Conservation (phyloP, 2,329 filamentous ascomycete genomes). For the Fusarium sp. region DNA sequence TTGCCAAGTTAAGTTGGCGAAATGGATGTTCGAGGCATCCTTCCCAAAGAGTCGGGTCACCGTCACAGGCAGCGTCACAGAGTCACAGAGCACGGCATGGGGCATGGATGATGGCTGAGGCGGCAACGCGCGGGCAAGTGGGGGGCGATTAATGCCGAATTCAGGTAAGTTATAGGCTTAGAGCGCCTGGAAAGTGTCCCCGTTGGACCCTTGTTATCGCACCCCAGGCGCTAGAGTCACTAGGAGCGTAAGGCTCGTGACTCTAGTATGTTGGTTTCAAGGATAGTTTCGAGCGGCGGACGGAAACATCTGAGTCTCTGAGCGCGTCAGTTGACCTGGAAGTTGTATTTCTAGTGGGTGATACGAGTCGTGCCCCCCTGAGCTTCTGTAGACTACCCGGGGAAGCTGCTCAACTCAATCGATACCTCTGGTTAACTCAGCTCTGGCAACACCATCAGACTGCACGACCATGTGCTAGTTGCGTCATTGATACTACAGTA, state of each 20-base stretch:
- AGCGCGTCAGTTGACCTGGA: conserved; percentile 43
- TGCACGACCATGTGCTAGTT: conserved; percentile 20
- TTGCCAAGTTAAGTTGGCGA: conserved; percentile 17
- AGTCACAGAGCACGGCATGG: too few relatives aligned
- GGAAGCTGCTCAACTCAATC: conserved; percentile 24
- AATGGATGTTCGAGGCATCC: conserved; percentile 33
- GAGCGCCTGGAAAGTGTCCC: conserved; percentile 16
- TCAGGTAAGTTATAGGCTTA: conserved; percentile 15
- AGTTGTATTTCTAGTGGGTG: conserved; percentile 33
- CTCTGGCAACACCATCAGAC: conserved; percentile 25
- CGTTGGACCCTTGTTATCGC: conserved; percentile 21
- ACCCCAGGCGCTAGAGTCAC: conserved; percentile 31
- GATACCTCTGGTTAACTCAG: conserved; percentile 23
- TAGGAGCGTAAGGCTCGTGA: conserved; percentile 39
- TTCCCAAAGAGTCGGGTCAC: conserved; percentile 43
- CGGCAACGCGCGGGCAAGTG: conserved; percentile 36
- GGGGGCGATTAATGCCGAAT: conserved; percentile 14
- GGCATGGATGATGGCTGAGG: conserved; percentile 42
- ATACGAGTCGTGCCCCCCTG: conserved; percentile 25
- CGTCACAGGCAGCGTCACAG: conserved; percentile 33
- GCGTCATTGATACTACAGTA: conserved; percentile 31
- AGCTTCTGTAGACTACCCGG: background rate
- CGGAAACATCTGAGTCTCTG: conserved; percentile 22
- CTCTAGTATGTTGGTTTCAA: conserved; percentile 23
- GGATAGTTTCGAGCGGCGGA: conserved; percentile 27